Evolutionary conservation across 164 flowering plant genomes (phyloP).

Genomic region (Vitis rotundifolia): DNA sequence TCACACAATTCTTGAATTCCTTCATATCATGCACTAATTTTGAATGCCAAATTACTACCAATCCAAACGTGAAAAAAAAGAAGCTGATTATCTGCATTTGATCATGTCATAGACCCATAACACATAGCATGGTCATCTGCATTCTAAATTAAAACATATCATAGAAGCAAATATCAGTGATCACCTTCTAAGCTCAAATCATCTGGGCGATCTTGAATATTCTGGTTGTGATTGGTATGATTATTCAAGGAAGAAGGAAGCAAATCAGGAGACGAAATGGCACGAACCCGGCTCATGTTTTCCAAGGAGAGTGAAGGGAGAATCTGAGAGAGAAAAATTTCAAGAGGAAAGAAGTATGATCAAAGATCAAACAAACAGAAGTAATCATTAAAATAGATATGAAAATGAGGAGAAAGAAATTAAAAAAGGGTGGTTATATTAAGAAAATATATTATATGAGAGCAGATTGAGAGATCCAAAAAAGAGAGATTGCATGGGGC

Average conservation of each 20-base stretch:
- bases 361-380: not conserved
- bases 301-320: not conserved
- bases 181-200: constrained; percentile 38
- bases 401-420: not conserved
- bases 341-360: not conserved
- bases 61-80: too few relatives aligned
- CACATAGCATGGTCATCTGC: too few relatives aligned
- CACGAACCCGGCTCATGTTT: constrained; percentile 30
- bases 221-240: too few relatives aligned
- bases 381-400: not conserved
- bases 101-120: too few relatives aligned
- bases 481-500: constrained; percentile 21
- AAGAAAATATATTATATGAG: not conserved
- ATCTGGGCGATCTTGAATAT: constrained; percentile 8
- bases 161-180: too few relatives aligned
- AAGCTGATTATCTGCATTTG: too few relatives aligned
- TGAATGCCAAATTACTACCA: too few relatives aligned
- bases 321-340: not conserved
- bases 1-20: too few relatives aligned
- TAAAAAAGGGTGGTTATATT: not conserved
- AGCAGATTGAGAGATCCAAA: constrained; percentile 24
- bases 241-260: constrained; percentile 5
- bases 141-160: too few relatives aligned
- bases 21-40: too few relatives aligned
- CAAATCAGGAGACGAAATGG: constrained; percentile 38